phyloP scores from a whole-genome alignment of 805 yeast species.

The Metschnikowia kofuensis region DNA sequence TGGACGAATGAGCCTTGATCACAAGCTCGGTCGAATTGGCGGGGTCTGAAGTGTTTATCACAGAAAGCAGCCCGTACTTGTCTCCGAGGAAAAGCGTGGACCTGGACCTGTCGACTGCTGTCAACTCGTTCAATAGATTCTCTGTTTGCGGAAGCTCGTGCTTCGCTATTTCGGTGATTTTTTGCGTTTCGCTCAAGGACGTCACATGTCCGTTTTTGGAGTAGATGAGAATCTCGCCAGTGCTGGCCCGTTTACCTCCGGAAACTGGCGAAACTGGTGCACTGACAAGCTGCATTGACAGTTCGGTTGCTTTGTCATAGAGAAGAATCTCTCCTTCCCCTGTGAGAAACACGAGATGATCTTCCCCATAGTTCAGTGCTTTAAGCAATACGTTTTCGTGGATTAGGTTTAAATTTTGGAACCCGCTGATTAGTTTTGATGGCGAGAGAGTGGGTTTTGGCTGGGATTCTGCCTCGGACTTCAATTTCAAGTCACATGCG shows the following conservation, averaged over 20 bases:
- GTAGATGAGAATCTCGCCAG: slow-evolving; percentile 16
- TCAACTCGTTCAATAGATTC: slow-evolving; percentile 36
- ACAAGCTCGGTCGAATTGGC: slow-evolving; percentile 19
- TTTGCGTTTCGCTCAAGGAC: background rate
- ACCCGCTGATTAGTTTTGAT: background rate
- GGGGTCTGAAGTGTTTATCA: slow-evolving; percentile 22
- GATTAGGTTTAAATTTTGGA: background rate
- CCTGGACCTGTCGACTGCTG: slow-evolving; percentile 35
- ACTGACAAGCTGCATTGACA: background rate
- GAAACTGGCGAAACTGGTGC: slow-evolving; percentile 2
- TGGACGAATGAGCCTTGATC: slow-evolving; percentile 50
- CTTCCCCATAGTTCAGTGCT: background rate
- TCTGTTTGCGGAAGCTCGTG: slow-evolving; percentile 3
- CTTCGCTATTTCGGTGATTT: background rate
- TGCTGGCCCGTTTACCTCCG: slow-evolving; percentile 8
- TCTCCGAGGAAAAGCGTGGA: slow-evolving; percentile 45
- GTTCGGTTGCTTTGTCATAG: background rate
- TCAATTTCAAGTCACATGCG: background rate
- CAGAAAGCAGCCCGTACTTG: slow-evolving; percentile 42
- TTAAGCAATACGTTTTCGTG: background rate
- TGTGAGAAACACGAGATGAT: slow-evolving; percentile 5
- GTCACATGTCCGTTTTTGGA: slow-evolving; percentile 23
- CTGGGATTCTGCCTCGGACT: background rate
- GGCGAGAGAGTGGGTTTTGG: background rate
- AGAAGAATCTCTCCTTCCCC: background rate